phyloP scores from a whole-genome alignment of 345 rosid species.

The Mangifera indica region DNA sequence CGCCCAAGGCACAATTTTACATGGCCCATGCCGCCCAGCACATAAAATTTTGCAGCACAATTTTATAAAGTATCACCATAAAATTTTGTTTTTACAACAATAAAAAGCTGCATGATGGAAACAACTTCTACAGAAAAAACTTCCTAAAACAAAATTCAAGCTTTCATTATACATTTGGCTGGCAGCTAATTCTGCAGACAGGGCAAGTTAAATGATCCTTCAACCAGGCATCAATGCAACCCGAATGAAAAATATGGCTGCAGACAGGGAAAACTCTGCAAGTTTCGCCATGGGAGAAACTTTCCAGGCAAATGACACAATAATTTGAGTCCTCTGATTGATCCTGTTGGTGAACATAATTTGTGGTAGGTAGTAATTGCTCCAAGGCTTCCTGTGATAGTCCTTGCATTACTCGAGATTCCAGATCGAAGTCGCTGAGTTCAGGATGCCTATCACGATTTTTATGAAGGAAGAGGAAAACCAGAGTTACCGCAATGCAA shows the following conservation, averaged over 20 bases:
- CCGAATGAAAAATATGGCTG: conserved; percentile 12
- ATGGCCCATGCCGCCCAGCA: too few species aligned
- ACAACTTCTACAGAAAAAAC: too few species aligned
- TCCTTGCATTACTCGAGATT: not conserved
- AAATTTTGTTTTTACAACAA: too few species aligned
- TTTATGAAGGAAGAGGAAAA: not conserved
- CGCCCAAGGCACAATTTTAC: too few species aligned
- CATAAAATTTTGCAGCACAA: too few species aligned
- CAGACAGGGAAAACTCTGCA: conserved; percentile 14
- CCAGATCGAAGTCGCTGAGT: not conserved
- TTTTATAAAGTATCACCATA: too few species aligned
- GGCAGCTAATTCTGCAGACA: conserved; percentile 9
- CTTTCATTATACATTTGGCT: not conserved
- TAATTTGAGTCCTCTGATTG: not conserved
- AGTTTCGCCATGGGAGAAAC: not conserved
- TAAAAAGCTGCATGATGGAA: too few species aligned
- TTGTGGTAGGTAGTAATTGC: not conserved
- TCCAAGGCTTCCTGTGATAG: not conserved
- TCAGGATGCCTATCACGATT: not conserved
- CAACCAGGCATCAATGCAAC: conserved; percentile 16
- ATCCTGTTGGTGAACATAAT: not conserved
- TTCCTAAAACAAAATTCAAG: too few species aligned
- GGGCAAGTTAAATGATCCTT: conserved; percentile 8
- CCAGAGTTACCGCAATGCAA: not conserved
- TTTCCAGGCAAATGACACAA: conserved; percentile 21